Evolutionary conservation across 345 rosid species (phyloP).

Genomic region (Eucalyptus albens): DNA sequence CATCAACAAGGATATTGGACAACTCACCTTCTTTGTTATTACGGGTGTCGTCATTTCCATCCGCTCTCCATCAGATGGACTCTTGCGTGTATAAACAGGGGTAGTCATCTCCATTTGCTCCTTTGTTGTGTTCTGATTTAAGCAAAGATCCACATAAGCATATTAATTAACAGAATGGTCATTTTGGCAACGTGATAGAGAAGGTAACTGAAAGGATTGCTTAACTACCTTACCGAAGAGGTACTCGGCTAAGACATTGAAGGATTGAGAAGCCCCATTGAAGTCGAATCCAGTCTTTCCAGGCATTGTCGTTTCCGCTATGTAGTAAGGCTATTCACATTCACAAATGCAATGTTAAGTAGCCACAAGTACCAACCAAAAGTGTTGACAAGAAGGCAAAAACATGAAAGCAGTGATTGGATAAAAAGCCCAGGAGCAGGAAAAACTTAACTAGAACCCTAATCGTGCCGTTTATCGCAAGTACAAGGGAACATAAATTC

Average conservation of each 20-base stretch:
- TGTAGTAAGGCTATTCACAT: conserved; percentile 48
- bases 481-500: background rate
- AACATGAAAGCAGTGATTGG: background rate
- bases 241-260: conserved; percentile 83
- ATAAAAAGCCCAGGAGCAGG: background rate
- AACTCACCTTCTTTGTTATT: conserved; percentile 55
- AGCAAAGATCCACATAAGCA: background rate
- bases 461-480: background rate
- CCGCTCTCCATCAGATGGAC: conserved; percentile 50
- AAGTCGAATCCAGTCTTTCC: conserved; percentile 70
- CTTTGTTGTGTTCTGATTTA: conserved; percentile 34
- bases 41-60: conserved; percentile 97
- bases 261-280: conserved; percentile 53
- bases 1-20: background rate
- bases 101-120: conserved; percentile 94
- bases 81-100: conserved; percentile 64
- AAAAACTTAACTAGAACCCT: background rate
- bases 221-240: conserved; percentile 86
- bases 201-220: background rate
- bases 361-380: background rate
- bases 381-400: background rate
- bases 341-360: background rate
- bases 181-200: background rate
- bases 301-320: conserved; percentile 85
- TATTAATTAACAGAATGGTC: background rate